Evolutionary conservation across 441 rosid genomes (phyloP).

Genomic region (Jatropha multifida): DNA sequence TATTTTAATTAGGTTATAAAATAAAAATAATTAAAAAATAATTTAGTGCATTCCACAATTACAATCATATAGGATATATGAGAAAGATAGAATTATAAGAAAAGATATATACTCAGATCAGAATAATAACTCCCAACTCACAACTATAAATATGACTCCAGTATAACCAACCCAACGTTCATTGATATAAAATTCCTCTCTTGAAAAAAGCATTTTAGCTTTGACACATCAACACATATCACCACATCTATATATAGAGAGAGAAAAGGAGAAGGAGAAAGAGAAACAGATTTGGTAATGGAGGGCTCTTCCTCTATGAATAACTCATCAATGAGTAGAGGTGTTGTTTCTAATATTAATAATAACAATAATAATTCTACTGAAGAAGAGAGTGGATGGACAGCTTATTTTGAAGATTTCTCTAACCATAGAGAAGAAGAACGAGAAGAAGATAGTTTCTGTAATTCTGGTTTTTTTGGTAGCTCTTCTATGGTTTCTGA

Average conservation of each 20-base stretch:
- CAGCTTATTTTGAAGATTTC: constrained; percentile 71
- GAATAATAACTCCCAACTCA: no score
- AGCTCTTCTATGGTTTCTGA: constrained; percentile 68
- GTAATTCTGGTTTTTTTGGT: constrained; percentile 33
- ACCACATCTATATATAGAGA: neutral
- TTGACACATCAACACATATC: neutral
- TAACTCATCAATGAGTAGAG: constrained; percentile 22
- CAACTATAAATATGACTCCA: no score
- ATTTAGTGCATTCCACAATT: no score
- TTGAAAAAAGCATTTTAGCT: neutral
- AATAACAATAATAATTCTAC: neutral
- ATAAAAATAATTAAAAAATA: no score
- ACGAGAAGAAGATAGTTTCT: constrained; percentile 19
- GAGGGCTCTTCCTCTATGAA: constrained; percentile 27
- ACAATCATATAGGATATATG: no score
- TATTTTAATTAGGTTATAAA: no score
- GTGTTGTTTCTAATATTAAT: neutral
- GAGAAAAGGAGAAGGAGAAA: neutral
- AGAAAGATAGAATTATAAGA: no score
- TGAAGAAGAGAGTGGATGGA: constrained; percentile 85
- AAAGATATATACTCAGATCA: no score
- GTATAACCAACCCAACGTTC: neutral
- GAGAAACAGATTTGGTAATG: constrained; percentile 14
- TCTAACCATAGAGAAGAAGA: constrained; percentile 26
- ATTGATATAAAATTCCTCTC: constrained; percentile 19